Evolutionary conservation across 805 yeast species (phyloP).

Genomic region (Barnettozyma pratensis): DNA sequence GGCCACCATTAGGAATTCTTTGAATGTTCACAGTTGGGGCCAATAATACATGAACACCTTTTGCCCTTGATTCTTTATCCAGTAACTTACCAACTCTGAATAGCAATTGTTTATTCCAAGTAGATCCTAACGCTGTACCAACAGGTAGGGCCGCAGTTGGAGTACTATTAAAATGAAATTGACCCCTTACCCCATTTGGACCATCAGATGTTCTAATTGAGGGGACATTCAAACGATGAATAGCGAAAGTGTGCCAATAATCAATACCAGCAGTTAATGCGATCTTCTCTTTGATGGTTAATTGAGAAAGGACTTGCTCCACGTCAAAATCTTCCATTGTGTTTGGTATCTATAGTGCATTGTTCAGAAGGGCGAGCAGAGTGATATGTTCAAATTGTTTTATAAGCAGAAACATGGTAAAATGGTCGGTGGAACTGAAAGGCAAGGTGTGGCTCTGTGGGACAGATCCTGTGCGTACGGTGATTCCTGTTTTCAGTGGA

Average conservation of each 20-base stretch:
- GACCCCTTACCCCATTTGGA: slow-evolving; percentile 55
- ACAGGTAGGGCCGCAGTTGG: slow-evolving; percentile 55
- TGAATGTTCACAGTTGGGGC: slow-evolving; percentile 48
- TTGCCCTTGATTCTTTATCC: slow-evolving; percentile 49
- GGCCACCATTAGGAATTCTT: slow-evolving; percentile 53
- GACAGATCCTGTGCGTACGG: too few relatives aligned
- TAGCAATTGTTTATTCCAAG: slow-evolving; percentile 45
- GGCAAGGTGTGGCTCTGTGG: too few relatives aligned
- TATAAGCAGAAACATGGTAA: not conserved
- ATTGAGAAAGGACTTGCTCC: slow-evolving; percentile 12
- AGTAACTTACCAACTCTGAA: slow-evolving; percentile 42
- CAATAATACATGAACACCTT: slow-evolving; percentile 43
- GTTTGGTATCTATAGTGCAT: not conserved
- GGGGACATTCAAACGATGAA: slow-evolving; percentile 34
- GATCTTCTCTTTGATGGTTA: slow-evolving; percentile 16
- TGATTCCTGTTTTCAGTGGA: too few relatives aligned
- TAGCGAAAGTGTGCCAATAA: slow-evolving; percentile 41
- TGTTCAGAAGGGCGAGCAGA: too few relatives aligned
- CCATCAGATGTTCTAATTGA: slow-evolving; percentile 47
- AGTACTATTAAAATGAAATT: slow-evolving; percentile 40
- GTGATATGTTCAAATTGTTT: not conserved
- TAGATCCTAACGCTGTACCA: slow-evolving; percentile 52
- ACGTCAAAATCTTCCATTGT: slow-evolving; percentile 12
- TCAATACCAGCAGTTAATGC: slow-evolving; percentile 31
- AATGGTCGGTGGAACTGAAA: too few relatives aligned